A percentile compares a stretch with the other conserved stretches of the same genome.
Evolutionary conservation across 1,284 basidiomycete genomes (phyloP).

Genomic region (Puccinia brachypodii): DNA sequence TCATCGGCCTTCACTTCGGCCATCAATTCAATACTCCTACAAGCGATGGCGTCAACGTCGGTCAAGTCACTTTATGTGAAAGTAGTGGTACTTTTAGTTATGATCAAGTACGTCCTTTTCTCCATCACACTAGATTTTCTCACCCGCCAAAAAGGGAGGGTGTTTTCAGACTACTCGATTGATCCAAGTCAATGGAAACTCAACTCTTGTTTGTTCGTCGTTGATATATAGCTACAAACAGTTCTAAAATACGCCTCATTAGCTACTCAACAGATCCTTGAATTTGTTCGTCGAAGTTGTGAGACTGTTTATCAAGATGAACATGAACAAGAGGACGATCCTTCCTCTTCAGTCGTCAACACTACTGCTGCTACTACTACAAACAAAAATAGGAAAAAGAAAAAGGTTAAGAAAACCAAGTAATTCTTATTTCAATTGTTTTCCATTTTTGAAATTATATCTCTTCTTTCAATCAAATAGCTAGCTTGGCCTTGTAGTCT

Average conservation of each 20-base stretch:
- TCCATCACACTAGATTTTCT: too few species aligned
- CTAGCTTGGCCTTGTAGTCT: too few species aligned
- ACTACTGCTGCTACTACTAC: background rate
- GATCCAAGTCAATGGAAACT: background rate
- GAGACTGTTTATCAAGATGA: slow-evolving; percentile 6
- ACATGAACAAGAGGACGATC: background rate
- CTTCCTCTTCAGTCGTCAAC: too few species aligned
- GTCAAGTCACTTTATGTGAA: slow-evolving; percentile 24
- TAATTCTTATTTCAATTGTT: background rate
- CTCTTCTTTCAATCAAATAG: background rate
- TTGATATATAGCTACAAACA: slow-evolving; percentile 20
- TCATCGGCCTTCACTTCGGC: slow-evolving; percentile 35
- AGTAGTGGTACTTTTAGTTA: slow-evolving; percentile 18
- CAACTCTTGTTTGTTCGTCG: background rate
- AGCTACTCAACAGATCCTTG: slow-evolving; percentile 30
- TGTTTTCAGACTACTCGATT: background rate
- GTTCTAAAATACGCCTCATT: slow-evolving; percentile 16
- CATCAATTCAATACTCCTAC: slow-evolving; percentile 6
- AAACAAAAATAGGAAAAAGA: slow-evolving; percentile 24
- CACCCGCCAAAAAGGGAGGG: too few species aligned
- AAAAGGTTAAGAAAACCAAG: slow-evolving; percentile 28
- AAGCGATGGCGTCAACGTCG: background rate
- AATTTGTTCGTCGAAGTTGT: slow-evolving; percentile 18
- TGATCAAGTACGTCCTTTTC: slow-evolving; percentile 11
- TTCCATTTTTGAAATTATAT: background rate